Base-by-base conservation (phyloP, 441 rosid species). In the Syzygium malaccense region DNA sequence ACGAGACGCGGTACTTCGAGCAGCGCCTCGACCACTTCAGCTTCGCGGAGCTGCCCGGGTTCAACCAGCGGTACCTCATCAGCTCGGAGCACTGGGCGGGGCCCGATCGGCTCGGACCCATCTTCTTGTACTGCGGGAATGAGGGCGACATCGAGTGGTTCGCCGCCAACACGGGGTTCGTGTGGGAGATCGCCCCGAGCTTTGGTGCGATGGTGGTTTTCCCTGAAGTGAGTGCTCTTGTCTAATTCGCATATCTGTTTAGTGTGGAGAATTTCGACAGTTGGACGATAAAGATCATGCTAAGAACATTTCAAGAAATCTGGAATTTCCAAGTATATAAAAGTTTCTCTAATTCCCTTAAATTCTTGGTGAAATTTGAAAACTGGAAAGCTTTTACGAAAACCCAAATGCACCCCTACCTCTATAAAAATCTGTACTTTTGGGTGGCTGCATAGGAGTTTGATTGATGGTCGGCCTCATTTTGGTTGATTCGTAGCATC, bases 131-230 rank as follows among this genome's bases (percentile, higher is more conserved):
- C 90, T 94, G 96, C 12, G 96, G 96, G 13, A 96, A 96, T 91
- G 97, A 96, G 93, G 98, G 97, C 71, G 93, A 95, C 91, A 94
- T 96, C 78, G 96, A 96, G 64, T 96, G 97, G 97, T 94, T 96
- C 91, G 98, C 98, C 88, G 91, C 94, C 84, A 96, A 96, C 90
- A 93, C 95, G 9, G 97, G 97, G 49, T 95, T 96, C 91, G 88
- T 96, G 95, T 93, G 91, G 8, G 97, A 96, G 89, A 93, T 94
- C 89, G 96, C 97, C 92, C 97, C 98, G 86, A 96, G 92, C 93
- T 96, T 96, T 93, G 71, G 37, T 14, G 97, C 98, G 87, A 94
- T 94, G 89, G 91, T 96, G 68, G 94, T 96, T 88, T 96, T 96
- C 93, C 93, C 95, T 62, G 98, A 95, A 92, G 98, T 96, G 92